Evolutionary conservation across 2,329 filamentous ascomycete species (phyloP).

Genomic region (Rhinocladiella similis): DNA sequence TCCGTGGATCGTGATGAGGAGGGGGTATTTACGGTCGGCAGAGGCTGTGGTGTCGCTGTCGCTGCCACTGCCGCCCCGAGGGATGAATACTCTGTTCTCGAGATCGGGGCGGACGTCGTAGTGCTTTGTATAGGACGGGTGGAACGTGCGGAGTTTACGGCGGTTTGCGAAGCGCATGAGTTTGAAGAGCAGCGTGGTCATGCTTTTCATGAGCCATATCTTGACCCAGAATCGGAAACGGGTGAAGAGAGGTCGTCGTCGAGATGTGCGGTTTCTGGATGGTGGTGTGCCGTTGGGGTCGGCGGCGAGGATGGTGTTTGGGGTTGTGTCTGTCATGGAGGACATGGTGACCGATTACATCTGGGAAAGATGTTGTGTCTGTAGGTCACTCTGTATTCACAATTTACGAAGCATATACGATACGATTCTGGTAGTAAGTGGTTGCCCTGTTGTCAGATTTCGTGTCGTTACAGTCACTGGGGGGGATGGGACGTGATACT

Average conservation of each 20-base stretch:
- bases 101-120: slow-evolving; percentile 33
- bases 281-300: neutral
- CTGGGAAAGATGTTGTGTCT: neutral
- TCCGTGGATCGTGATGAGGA: slow-evolving; percentile 53
- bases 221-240: slow-evolving; percentile 23
- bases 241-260: neutral
- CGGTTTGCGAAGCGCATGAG: slow-evolving; percentile 16
- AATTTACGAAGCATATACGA: no score
- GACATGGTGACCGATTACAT: neutral
- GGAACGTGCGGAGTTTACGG: slow-evolving; percentile 4
- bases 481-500: no score
- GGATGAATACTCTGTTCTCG: slow-evolving; percentile 42
- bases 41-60: neutral
- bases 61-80: slow-evolving; percentile 32
- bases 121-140: slow-evolving; percentile 30
- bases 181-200: slow-evolving; percentile 18
- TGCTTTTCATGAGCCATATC: slow-evolving; percentile 28
- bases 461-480: no score
- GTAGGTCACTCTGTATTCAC: no score
- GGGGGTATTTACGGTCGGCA: slow-evolving; percentile 2
- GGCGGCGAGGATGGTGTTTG: neutral
- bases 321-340: neutral
- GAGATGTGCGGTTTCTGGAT: neutral
- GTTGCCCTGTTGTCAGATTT: no score
- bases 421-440: no score